These are phyloP conservation scores for Coemansia sp. DNA, from an alignment of 192 early-diverging fungal species.

Conservation along the genomic window DNA sequence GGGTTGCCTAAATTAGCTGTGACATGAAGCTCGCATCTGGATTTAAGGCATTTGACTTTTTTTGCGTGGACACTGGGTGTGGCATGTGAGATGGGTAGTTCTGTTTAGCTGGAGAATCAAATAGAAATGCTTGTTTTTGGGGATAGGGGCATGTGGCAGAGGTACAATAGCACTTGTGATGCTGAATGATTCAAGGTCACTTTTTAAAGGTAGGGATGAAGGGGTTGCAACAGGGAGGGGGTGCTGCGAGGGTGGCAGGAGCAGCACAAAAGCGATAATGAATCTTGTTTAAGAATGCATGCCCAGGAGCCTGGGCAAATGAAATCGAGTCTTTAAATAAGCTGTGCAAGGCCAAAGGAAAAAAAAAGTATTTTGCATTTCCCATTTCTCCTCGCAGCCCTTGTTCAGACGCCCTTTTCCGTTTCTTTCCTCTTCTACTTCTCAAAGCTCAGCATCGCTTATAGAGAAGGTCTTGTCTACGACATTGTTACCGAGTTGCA, in stretches of 20 bases:
- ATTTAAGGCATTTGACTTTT: slow-evolving; percentile 11
- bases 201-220: background rate
- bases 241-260: slow-evolving; percentile 27
- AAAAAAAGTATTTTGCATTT: background rate
- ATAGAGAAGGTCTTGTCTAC: background rate
- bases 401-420: background rate
- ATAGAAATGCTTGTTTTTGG: slow-evolving; percentile 2
- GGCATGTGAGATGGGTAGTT: slow-evolving; percentile 1
- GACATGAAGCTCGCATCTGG: slow-evolving; percentile 2
- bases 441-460: background rate
- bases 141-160: slow-evolving; percentile 6
- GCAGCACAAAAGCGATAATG: slow-evolving; percentile 31
- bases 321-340: slow-evolving; percentile 26
- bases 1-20: background rate
- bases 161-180: slow-evolving; percentile 7
- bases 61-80: slow-evolving; percentile 3
- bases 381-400: background rate
- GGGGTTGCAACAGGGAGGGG: slow-evolving; percentile 19
- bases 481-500: background rate
- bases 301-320: slow-evolving; percentile 40
- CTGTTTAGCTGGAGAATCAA: background rate
- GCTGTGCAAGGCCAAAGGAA: slow-evolving; percentile 10
- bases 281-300: slow-evolving; percentile 33
- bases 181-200: background rate
- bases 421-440: background rate